Conservation (phyloP, 768 basidiomycete species). For the Cystobasidiopsis lactophilus region DNA sequence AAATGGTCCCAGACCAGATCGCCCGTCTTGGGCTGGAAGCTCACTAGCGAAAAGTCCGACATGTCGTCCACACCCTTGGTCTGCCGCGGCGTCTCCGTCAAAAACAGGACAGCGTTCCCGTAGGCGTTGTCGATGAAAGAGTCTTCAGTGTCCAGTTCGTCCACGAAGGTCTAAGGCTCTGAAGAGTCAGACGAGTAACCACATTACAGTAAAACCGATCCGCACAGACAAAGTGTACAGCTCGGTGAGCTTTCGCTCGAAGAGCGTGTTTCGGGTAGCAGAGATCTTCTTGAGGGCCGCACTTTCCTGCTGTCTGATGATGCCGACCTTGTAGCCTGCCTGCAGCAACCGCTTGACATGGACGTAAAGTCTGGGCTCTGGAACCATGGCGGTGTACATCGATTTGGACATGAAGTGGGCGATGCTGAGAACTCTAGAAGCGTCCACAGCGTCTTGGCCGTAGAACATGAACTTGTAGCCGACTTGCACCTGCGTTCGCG, state of each 20-base stretch:
- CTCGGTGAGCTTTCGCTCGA: conserved; percentile 49
- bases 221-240: conserved; percentile 75
- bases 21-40: conserved; percentile 65
- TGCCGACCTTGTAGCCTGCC: conserved; percentile 58
- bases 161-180: conserved; percentile 55
- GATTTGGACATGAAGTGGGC: conserved; percentile 49
- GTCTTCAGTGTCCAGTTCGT: conserved; percentile 30
- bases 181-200: conserved; percentile 5
- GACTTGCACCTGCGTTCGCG: too few species aligned
- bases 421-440: conserved; percentile 46
- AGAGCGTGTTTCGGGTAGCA: conserved; percentile 49
- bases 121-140: conserved; percentile 24
- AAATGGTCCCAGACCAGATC: conserved; percentile 68
- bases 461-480: conserved; percentile 35
- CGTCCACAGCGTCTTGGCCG: conserved; percentile 62
- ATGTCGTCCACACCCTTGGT: conserved; percentile 31
- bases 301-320: conserved; percentile 63
- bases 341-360: conserved; percentile 11
- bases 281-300: conserved; percentile 69
- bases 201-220: conserved; percentile 22
- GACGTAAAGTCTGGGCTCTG: conserved; percentile 35
- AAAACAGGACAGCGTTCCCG: conserved; percentile 50
- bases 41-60: conserved; percentile 44
- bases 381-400: conserved; percentile 52
- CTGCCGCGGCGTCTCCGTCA: conserved; percentile 38